phyloP scores from a whole-genome alignment of 2,329 filamentous ascomycete genomes.

The Neonectria magnoliae region DNA sequence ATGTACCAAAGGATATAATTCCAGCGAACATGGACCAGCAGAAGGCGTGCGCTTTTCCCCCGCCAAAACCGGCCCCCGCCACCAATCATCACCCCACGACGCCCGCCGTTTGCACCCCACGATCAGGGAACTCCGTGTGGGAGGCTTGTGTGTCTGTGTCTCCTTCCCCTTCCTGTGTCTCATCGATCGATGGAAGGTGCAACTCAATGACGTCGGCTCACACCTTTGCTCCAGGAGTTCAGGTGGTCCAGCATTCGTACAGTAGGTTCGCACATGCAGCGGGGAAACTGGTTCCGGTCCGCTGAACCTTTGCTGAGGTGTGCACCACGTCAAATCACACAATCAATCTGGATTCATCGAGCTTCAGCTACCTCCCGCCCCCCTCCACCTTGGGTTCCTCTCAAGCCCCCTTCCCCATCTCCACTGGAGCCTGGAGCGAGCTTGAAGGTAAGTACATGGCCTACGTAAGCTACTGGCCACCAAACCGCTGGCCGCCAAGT shows the following conservation, averaged over 20 bases:
- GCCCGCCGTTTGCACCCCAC: slow-evolving; percentile 1
- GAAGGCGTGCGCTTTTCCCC: background rate
- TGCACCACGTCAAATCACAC: background rate
- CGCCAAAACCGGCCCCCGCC: background rate
- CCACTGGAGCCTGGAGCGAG: background rate
- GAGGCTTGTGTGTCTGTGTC: background rate
- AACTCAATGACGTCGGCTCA: slow-evolving; percentile 1
- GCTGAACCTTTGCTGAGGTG: background rate
- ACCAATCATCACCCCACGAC: background rate
- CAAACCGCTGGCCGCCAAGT: background rate
- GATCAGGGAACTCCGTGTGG: background rate
- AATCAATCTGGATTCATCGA: background rate
- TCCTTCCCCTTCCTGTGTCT: background rate
- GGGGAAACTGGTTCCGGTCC: background rate
- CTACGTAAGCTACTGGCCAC: too few relatives aligned
- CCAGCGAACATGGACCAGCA: background rate
- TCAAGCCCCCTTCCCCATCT: background rate
- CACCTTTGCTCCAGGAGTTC: background rate
- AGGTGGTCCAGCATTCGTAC: background rate
- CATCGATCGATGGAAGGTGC: slow-evolving; percentile 1
- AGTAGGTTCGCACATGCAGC: background rate
- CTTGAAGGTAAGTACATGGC: too few relatives aligned
- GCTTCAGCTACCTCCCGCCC: background rate
- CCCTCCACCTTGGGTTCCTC: background rate
- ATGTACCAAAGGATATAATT: too few relatives aligned